Evolutionary conservation across 2,329 filamentous ascomycete species (phyloP).

Genomic region (Fusarium verrucosum): DNA sequence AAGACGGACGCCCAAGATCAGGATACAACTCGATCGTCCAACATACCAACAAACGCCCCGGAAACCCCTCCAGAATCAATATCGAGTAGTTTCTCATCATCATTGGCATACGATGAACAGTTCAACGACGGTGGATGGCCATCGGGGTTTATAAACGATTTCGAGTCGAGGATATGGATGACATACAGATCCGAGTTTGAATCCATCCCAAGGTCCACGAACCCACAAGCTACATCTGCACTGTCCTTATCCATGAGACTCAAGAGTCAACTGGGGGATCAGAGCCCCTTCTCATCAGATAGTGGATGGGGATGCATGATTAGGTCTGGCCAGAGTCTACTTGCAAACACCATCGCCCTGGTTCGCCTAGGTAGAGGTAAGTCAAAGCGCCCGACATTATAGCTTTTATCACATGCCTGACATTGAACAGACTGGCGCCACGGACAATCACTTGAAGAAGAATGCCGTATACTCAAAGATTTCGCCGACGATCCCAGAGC

Average conservation of each 20-base stretch:
- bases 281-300: slow-evolving; percentile 87
- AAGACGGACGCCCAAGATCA: slow-evolving; percentile 25
- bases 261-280: slow-evolving; percentile 80
- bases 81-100: slow-evolving; percentile 62
- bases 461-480: slow-evolving; percentile 76
- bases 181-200: slow-evolving; percentile 92
- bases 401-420: slow-evolving; percentile 15
- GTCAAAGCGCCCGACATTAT: slow-evolving; percentile 16
- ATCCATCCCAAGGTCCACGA: slow-evolving; percentile 79
- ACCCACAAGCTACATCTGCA: slow-evolving; percentile 73
- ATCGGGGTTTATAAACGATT: slow-evolving; percentile 84
- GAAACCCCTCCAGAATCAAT: slow-evolving; percentile 60
- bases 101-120: slow-evolving; percentile 59
- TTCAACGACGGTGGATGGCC: slow-evolving; percentile 76
- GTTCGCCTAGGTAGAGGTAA: slow-evolving; percentile 81
- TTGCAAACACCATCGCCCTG: slow-evolving; percentile 84
- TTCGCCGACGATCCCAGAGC: slow-evolving; percentile 89
- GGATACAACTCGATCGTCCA: slow-evolving; percentile 30
- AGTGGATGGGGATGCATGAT: slow-evolving; percentile 99
- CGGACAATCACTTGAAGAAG: slow-evolving; percentile 64
- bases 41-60: slow-evolving; percentile 46
- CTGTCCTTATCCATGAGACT: slow-evolving; percentile 88
- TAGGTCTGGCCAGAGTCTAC: slow-evolving; percentile 88
- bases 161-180: slow-evolving; percentile 94
- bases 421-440: slow-evolving; percentile 74